These are phyloP conservation scores for Theobroma cacao DNA, from an alignment of 345 rosid species.

Conservation along the genomic window DNA sequence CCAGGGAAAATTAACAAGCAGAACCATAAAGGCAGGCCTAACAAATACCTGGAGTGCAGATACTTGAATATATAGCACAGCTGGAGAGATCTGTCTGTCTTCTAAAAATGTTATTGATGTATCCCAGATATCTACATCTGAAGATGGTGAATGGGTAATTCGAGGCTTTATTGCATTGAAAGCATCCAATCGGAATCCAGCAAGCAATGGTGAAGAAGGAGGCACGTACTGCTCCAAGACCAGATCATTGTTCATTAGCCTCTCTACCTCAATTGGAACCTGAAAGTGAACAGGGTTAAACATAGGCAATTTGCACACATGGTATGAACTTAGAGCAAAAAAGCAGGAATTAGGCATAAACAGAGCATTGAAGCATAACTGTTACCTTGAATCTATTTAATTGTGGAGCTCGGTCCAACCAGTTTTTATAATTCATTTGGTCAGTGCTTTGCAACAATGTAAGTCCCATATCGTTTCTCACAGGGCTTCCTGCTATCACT, in stretches of 20 bases:
- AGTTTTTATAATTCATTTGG: conserved; percentile 52
- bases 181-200: conserved; percentile 88
- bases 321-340: background rate
- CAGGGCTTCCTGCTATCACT: conserved; percentile 63
- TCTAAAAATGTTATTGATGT: conserved; percentile 61
- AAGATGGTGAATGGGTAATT: conserved; percentile 77
- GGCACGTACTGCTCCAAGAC: conserved; percentile 74
- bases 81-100: conserved; percentile 76
- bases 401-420: conserved; percentile 79
- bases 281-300: conserved; percentile 27
- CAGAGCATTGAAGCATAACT: background rate
- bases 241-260: conserved; percentile 64
- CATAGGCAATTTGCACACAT: background rate
- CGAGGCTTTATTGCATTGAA: conserved; percentile 76
- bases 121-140: conserved; percentile 56
- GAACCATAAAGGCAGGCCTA: background rate
- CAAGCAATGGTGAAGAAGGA: conserved; percentile 72
- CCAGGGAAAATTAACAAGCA: background rate
- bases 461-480: conserved; percentile 37
- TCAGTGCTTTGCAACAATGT: conserved; percentile 48
- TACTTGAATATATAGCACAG: conserved; percentile 75
- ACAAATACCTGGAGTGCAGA: conserved; percentile 74
- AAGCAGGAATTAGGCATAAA: background rate
- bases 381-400: conserved; percentile 82
- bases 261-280: conserved; percentile 84